These are phyloP conservation scores for Syncephalastrum sp. DNA, from an alignment of 371 early-diverging fungal genomes.

Conservation along the genomic window DNA sequence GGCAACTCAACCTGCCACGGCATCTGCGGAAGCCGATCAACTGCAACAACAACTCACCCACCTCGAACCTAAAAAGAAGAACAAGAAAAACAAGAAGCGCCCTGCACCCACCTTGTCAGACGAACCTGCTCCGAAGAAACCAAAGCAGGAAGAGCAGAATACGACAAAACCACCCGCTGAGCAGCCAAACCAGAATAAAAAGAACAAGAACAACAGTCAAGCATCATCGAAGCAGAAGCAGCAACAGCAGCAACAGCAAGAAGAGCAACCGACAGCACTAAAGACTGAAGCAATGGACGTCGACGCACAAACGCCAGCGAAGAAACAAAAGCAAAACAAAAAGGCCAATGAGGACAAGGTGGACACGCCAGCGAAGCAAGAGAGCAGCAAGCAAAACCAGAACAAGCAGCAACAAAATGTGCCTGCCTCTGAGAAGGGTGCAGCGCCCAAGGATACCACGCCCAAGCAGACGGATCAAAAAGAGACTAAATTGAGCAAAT, in stretches of 20 bases:
- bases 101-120: background rate
- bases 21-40: constrained; percentile 30
- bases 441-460: background rate
- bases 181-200: constrained; percentile 4
- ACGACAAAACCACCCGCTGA: background rate
- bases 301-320: background rate
- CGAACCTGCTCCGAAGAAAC: constrained; percentile 10
- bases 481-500: background rate
- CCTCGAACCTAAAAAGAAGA: constrained; percentile 13
- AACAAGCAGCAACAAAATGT: constrained; percentile 5
- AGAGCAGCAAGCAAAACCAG: background rate
- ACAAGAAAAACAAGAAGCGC: constrained; percentile 10
- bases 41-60: constrained; percentile 28
- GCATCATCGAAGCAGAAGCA: constrained; percentile 5
- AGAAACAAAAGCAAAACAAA: constrained; percentile 1
- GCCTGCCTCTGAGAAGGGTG: constrained; percentile 4
- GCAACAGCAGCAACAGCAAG: constrained; percentile 4
- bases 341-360: background rate
- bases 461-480: background rate
- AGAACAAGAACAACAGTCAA: constrained; percentile 8
- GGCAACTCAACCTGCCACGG: constrained; percentile 3
- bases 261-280: background rate
- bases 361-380: background rate
- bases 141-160: background rate
- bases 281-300: constrained; percentile 1